Base-by-base conservation (phyloP, 495 filamentous ascomycete genomes). In the Penicillium coprophilum region DNA sequence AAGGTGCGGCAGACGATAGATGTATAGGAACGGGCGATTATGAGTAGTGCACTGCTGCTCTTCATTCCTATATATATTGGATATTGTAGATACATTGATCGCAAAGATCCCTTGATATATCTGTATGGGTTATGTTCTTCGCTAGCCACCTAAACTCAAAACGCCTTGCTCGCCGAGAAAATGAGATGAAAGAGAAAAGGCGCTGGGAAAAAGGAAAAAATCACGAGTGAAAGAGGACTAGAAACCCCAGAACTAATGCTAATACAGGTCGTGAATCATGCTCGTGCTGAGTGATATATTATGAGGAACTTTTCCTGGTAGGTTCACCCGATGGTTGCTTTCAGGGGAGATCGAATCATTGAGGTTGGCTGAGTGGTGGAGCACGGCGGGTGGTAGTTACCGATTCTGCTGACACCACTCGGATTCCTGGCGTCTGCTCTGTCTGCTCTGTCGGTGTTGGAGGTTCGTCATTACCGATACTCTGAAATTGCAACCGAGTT, bases 221-320 rank as follows among this genome's bases (percentile, higher is more conserved):
- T 38, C 2, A 24, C 8, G 5, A 49, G 31, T 6, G 12, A 43
- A 11, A n/a, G 43, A 48, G 30, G 15, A 19, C 23, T 15, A 24
- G 3, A 40, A 19, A 20, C 30, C 13, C 27, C 20, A 7, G 39
- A 15, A 27, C 21, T 46, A 13, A 44, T 57, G 55, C 55, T 51
- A 52, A 57, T 57, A 57, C 39, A 57, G 47, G 47, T 57, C 55
- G 47, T 57, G 23, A 57, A 34, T 51, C 55, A 30, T 57, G 47
- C 30, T 51, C 47, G 39, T 43, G 28, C 10, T 2, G 12, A 50
- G 44, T 27, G 31, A 46, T 41, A 46, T 21, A 49, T 48, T 28
- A 47, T 17, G 34, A 36, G n/a, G 32, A 24, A 12, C 17, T 34
- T n/a, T 24, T 19, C n/a, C 13, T 12, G 9, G 28, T 27, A 27